Evolutionary conservation across 148 eudicot species (phyloP).

Genomic region (Cornus controversa): DNA sequence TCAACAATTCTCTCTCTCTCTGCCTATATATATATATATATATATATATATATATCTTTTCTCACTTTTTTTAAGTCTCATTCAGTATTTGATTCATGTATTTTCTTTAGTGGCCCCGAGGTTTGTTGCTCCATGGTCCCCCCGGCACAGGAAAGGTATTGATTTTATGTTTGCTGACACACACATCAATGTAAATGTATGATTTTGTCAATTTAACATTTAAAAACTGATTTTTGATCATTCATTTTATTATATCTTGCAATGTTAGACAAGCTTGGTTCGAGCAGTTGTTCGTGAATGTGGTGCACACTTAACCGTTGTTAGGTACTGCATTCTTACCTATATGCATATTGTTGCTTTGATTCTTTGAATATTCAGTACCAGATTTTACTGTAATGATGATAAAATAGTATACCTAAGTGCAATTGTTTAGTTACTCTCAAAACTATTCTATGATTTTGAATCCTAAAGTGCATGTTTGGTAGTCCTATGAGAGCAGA

Average conservation of each 20-base stretch:
- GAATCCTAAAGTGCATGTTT: too few relatives aligned
- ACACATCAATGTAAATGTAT: neutral
- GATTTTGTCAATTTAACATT: too few relatives aligned
- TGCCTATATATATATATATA: neutral
- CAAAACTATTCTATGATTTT: neutral
- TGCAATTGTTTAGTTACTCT: neutral
- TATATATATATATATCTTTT: neutral
- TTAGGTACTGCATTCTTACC: constrained; percentile 50
- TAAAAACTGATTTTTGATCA: too few relatives aligned
- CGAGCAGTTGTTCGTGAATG: constrained; percentile 95
- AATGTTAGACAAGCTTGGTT: constrained; percentile 83
- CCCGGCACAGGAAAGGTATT: constrained; percentile 96
- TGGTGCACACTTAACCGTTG: constrained; percentile 69
- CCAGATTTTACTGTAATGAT: neutral
- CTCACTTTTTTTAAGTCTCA: neutral
- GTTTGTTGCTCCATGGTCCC: constrained; percentile 90
- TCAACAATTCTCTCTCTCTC: neutral
- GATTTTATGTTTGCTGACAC: neutral
- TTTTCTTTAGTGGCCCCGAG: constrained; percentile 72
- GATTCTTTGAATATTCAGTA: neutral
- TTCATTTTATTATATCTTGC: constrained; percentile 6
- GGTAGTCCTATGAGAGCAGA: neutral
- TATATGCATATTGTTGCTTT: constrained; percentile 4
- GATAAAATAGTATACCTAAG: neutral
- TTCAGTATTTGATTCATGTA: neutral